Base-by-base conservation (phyloP, 495 filamentous ascomycete species). In the Penicillium canescens region DNA sequence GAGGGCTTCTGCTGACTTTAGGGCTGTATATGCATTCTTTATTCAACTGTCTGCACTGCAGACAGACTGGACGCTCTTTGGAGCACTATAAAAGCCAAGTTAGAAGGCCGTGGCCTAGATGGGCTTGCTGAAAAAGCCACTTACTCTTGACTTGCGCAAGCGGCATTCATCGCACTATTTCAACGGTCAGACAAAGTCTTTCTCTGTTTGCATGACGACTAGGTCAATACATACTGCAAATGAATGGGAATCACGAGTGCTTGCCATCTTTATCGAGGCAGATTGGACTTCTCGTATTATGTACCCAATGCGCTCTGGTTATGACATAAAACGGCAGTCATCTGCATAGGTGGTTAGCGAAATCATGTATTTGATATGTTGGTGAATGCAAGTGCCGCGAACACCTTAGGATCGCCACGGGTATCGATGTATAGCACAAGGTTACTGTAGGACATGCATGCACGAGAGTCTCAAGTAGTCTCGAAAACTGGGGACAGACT, bases 11-110 rank as follows among this genome's bases (percentile, higher is more conserved):
- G 24, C 65, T 69, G 24, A 78, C 59, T 56, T 80, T 78, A 0
- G 73, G 73, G 49, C 77, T 80, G 52, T 80, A 80, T 36, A 73
- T 72, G 64, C 76, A 80, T 52, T 74, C 70, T 52, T 77, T 74
- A 44, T 69, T 65, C 54, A 77, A 48, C 46, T 78, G 75, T 43
- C 62, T 64, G 54, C 76, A 78, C 67, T 77, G 74, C 28, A 66
- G 55, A 53, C 76, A 78, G 26, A 59, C 59, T 20, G 76, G 76
- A 49, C 68, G 69, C 58, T 77, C 75, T 59, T 80, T 80, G 10
- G 77, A 77, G 56, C 77, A 78, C 77, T 80, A 42, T 5, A 21
- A 43, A 13, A 23, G 31, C 38, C 51, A 48, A 54, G 61, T 39
- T 43, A 53, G 8, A 31, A 2, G 34, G 31, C 10, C 28, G 28